Conservation (phyloP, 208 protist genomes). For the Crithidia bombi region DNA sequence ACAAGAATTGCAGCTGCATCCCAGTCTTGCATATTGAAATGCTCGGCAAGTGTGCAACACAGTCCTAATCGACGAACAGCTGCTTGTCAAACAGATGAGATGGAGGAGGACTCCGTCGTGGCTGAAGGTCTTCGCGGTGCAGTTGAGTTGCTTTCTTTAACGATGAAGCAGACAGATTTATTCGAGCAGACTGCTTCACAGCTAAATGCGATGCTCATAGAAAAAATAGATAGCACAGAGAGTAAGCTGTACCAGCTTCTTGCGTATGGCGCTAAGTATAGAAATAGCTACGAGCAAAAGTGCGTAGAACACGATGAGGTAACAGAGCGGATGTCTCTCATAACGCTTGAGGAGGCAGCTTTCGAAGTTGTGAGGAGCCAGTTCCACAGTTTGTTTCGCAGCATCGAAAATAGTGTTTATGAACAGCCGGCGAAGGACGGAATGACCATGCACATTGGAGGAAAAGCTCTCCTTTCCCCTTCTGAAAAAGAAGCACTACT, state of each 20-base stretch:
- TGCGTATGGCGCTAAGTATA: neutral
- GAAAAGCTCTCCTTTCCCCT: neutral
- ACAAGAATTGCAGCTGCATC: neutral
- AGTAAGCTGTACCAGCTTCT: neutral
- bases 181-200: neutral
- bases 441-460: neutral
- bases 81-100: constrained; percentile 6
- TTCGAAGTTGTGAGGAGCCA: too few species aligned
- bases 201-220: neutral
- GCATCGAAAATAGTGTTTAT: too few species aligned
- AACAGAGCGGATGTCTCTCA: neutral
- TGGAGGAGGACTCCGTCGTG: neutral
- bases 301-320: constrained; percentile 9
- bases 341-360: neutral
- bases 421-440: too few species aligned
- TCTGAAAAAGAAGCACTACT: neutral
- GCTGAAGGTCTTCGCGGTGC: neutral
- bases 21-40: constrained; percentile 4
- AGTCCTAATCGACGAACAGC: neutral
- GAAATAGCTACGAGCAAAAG: neutral
- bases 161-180: neutral
- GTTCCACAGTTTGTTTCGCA: too few species aligned
- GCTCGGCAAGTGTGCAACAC: constrained; percentile 20
- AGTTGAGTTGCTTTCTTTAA: neutral
- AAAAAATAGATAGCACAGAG: neutral